Evolutionary conservation across 1,284 basidiomycete genomes (phyloP), one percentile per base, ranked within the genome.

Genomic region (Ustilago tritici): DNA sequence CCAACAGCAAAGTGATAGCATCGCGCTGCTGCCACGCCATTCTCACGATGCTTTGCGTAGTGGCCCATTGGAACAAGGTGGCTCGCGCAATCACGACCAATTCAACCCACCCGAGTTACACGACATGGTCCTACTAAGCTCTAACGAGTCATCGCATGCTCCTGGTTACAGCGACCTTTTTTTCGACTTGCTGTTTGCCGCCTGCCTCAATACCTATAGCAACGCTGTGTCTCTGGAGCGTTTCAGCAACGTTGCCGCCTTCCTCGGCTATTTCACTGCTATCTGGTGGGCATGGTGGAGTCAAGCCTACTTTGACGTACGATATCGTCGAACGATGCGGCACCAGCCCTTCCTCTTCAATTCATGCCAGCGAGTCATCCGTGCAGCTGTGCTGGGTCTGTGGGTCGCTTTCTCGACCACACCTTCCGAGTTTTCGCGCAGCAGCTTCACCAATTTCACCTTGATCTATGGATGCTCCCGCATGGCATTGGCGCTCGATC

Each of bases 251-350:
- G 61, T 78, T 15, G 72, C 66, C 35, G 68, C 56, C 34, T 78
- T 74, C 54, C 38, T 76, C 5, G 76, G 76, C 36, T 74, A 70
- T 56, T 78, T 78, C 40, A 38, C 61, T 14, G 64, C 67, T 12
- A 56, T 78, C 12, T 78, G 76, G 76, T 78, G 76, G 76, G 65
- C 68, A 1, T 78, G 76, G 76, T 70, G 70, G 71, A 74, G 61
- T 31, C 76, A 78, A 43, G 61, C 61, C 40, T 70, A 74, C 46
- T 78, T 74, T 35, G 76, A 78, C 52, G 76, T 76, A 1, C 63
- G 76, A n/a, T 69, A 69, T 40, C 71, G 71, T 11, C 61, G 65
- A 12, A 56, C 71, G 17, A 46, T 40, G 23, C 65, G 58, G n/a
- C 1, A 31, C 4, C 62, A 64, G 12, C 63, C 62, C 23, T 69